phyloP scores from a whole-genome alignment of 1,284 basidiomycete species.

The Wallemia hederae region DNA sequence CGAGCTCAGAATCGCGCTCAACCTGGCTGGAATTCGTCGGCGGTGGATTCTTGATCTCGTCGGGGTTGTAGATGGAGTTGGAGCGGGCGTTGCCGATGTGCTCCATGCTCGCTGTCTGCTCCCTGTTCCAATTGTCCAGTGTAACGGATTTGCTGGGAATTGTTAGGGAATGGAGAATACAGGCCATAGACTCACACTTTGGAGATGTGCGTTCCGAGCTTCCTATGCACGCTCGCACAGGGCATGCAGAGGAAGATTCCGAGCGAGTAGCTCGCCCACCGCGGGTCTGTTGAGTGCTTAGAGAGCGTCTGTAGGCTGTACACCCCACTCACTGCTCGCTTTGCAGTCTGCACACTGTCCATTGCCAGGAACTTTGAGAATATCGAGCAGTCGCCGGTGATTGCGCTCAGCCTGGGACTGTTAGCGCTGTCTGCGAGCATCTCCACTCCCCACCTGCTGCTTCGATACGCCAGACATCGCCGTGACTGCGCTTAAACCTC shows the following conservation, averaged over 20 bases:
- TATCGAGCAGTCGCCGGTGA: conserved; percentile 33
- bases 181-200: conserved; percentile 32
- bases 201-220: conserved; percentile 55
- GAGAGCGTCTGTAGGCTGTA: conserved; percentile 23
- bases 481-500: not conserved
- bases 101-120: conserved; percentile 53
- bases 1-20: conserved; percentile 51
- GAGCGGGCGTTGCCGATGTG: conserved; percentile 43
- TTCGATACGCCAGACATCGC: not conserved
- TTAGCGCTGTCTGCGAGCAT: too few species aligned
- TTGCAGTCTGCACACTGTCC: conserved; percentile 64
- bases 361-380: conserved; percentile 39
- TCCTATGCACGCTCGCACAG: conserved; percentile 60
- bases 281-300: not conserved
- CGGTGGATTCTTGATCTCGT: conserved; percentile 41
- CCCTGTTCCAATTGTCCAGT: conserved; percentile 53
- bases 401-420: conserved; percentile 29
- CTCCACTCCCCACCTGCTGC: not conserved
- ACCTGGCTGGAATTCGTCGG: conserved; percentile 46
- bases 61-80: conserved; percentile 40
- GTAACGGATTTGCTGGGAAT: conserved; percentile 41
- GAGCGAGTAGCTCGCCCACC: conserved; percentile 3
- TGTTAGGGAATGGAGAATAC: conserved; percentile 1
- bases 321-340: conserved; percentile 47
- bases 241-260: conserved; percentile 23